Percentiles rank a stretch among this genome's conserved stretches.
phyloP scores from a whole-genome alignment of 345 rosid genomes.

The Gossypium stocksii region DNA sequence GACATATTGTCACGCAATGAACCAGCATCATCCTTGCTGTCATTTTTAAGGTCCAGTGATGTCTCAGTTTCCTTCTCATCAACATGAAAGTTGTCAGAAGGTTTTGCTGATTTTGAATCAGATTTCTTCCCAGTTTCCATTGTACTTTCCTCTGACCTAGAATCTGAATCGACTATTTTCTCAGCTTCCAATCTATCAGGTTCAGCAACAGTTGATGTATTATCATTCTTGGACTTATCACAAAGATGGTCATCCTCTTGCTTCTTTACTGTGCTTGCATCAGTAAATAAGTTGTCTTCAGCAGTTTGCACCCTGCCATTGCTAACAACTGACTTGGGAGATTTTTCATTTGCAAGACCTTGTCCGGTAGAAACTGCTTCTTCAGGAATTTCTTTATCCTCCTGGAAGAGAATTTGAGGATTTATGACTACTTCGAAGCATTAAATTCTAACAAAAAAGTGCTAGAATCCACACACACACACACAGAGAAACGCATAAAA shows the following conservation, averaged over 20 bases:
- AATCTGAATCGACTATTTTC: slow-evolving; percentile 26
- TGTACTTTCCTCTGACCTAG: slow-evolving; percentile 31
- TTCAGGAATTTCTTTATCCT: slow-evolving; percentile 34
- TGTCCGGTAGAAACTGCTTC: slow-evolving; percentile 41
- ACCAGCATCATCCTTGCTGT: slow-evolving; percentile 29
- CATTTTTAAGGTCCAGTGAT: slow-evolving; percentile 26
- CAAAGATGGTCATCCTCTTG: slow-evolving; percentile 27
- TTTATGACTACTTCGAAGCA: slow-evolving; percentile 12
- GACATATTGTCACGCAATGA: slow-evolving; percentile 33
- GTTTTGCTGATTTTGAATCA: slow-evolving; percentile 32
- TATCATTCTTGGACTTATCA: slow-evolving; percentile 28
- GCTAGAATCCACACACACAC: slow-evolving; percentile 7
- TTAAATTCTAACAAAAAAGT: neutral
- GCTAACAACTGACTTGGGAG: slow-evolving; percentile 55
- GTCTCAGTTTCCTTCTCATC: slow-evolving; percentile 43
- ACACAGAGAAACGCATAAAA: neutral
- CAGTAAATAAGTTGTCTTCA: slow-evolving; percentile 43
- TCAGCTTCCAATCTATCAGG: slow-evolving; percentile 34
- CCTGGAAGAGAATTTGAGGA: slow-evolving; percentile 31
- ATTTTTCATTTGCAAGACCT: slow-evolving; percentile 41
- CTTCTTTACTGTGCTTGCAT: slow-evolving; percentile 37
- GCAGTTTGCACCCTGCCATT: slow-evolving; percentile 47
- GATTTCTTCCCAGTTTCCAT: slow-evolving; percentile 37
- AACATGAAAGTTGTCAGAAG: slow-evolving; percentile 35
- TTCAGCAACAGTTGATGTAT: slow-evolving; percentile 37